Evolutionary conservation across 2,329 filamentous ascomycete species (phyloP), one percentile per base, ranked within the genome.

Genomic region (Phoma sp.): DNA sequence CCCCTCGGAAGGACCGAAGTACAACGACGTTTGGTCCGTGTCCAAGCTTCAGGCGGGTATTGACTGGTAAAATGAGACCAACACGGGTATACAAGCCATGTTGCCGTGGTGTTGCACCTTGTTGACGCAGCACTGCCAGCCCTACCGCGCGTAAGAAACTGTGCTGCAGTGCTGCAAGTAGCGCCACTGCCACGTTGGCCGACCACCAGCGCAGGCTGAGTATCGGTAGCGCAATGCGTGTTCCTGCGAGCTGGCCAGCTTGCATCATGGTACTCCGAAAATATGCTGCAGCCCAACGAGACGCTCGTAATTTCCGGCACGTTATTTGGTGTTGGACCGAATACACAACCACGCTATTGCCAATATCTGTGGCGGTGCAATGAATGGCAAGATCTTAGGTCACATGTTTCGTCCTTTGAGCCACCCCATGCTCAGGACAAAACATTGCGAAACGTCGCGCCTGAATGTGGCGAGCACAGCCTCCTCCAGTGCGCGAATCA

Each of bases 181-280:
- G 65, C 65, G 64, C 61, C 59, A 64, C 58, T 46, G 60, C 66
- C 64, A 69, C 67, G 63, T 69, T 73, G 64, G 68, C 58, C 59
- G 69, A 63, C 63, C 64, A 6, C 66, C 60, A 67, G 57, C 60
- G 65, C 62, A 69, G 60, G 62, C 66, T 67, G 64, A 67, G 64
- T 53, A 47, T 14, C 22, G 18, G 50, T 41, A 44, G 45, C 45
- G 51, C 40, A 44, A 59, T 64, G 41, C 53, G 33, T 50, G 6
- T 44, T 56, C 53, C 62, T 68, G 67, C 69, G 62, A 66, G 58
- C 58, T 55, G 47, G 61, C 58, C 67, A 68, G 67, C 67, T 58
- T 69, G 68, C 70, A 68, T 70, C 48, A 64, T 55, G 56, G 57
- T 61, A 33, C 61, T 60, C 60, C 64, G 58, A 68, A 71, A 39